Evolutionary conservation across 306 rosid genomes (phyloP), one percentile per base, ranked within the genome.

Genomic region (Medicago lupulina): DNA sequence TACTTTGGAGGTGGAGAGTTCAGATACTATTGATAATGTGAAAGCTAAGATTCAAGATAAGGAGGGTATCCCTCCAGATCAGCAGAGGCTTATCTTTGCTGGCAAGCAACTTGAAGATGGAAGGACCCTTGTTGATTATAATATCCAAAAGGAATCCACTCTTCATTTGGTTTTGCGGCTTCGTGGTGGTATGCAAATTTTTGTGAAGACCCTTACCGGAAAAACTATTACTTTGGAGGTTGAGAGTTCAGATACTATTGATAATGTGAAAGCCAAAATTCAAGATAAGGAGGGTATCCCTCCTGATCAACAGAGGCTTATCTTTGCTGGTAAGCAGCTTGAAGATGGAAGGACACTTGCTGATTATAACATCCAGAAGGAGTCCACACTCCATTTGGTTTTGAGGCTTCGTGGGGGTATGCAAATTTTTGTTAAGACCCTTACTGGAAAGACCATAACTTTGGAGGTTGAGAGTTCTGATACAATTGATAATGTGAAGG

Each of bases 371-470:
- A 50, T 50, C 57, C 57, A 50, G 8, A 50, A 50, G 18, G 57
- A 50, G 16, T 50, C 23, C 23, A 21, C 23, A 3, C 58, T 51
- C 1, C 58, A 51, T 51, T 51, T 51, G 58, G 58, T 51, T 7
- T 8, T 51, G 18, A 19, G 58, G 2, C 19, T 51, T 16, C 18
- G 58, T 7, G 58, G 58, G 18, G 58, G 58, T 8, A 51, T 51
- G 58, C 71, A 67, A 31, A 67, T 67, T 31, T 67, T 67, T n/a
- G 71, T 67, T n/a, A 67, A 67, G 28, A 67, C 71, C 10, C 23
- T 67, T 25, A 65, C 71, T 3, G 71, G 71, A 1, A 65, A 65
- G 51, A 65, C 71, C 9, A 40, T 65, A 13, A 65, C 71, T 14
- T 14, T 65, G 2, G 71, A 65, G 71, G 71, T 65, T 13, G 58